phyloP scores from a whole-genome alignment of 2,329 filamentous ascomycete species.

The Akanthomyces uredinophilus region DNA sequence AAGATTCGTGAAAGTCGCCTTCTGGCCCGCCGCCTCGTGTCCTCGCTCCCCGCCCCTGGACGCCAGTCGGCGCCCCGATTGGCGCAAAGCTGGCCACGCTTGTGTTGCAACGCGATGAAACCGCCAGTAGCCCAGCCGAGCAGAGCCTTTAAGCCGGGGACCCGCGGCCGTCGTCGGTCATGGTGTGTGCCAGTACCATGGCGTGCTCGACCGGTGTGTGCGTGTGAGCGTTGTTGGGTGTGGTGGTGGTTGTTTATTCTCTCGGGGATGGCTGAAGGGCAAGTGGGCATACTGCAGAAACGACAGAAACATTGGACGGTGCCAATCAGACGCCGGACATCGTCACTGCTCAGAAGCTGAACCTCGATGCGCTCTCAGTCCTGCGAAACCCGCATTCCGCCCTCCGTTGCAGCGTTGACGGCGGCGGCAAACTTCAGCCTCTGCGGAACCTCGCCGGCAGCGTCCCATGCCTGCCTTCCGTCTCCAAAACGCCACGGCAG shows the following conservation, averaged over 20 bases:
- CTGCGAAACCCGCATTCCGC: background rate
- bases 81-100: background rate
- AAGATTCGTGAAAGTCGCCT: background rate
- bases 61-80: constrained; percentile 1
- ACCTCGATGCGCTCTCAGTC: background rate
- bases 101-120: constrained; percentile 5
- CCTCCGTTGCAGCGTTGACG: background rate
- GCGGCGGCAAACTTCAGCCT: constrained; percentile 2
- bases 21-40: constrained; percentile 7
- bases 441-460: constrained; percentile 10
- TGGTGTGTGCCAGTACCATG: background rate
- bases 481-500: constrained; percentile 15
- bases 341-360: background rate
- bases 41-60: constrained; percentile 8
- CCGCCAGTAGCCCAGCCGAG: background rate
- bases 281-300: background rate
- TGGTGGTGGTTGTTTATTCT: constrained; percentile 5
- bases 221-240: background rate
- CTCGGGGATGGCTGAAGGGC: background rate
- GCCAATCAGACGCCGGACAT: background rate
- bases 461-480: background rate
- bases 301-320: background rate
- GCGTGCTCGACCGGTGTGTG: background rate
- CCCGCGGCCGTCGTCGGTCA: background rate
- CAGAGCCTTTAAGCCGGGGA: constrained; percentile 7